A percentile compares a stretch with the other conserved stretches of the same genome.
These are phyloP conservation scores for Boletellus ananiceps DNA, from an alignment of 768 basidiomycete species.

Conservation along the genomic window DNA sequence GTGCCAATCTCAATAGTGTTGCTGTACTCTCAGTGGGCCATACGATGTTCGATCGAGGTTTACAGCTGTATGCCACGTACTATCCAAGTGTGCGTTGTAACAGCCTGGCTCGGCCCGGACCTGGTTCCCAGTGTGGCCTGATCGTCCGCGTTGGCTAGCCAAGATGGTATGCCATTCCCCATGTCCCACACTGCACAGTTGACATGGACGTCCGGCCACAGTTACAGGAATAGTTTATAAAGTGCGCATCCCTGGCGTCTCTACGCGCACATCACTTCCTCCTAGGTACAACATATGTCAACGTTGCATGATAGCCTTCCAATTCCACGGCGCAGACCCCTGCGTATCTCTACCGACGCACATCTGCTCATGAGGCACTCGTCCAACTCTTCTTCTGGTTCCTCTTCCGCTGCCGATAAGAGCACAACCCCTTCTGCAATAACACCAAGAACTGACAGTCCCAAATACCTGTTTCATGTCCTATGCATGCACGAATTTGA, in stretches of 20 bases:
- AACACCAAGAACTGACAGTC: slow-evolving; percentile 29
- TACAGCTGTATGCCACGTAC: no score
- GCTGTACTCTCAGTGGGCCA: not conserved
- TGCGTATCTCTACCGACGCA: slow-evolving; percentile 32
- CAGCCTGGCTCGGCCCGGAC: no score
- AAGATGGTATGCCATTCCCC: no score
- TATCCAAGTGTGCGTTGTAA: no score
- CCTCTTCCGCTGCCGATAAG: slow-evolving; percentile 12
- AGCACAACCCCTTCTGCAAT: slow-evolving; percentile 13
- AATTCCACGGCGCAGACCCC: slow-evolving; percentile 13
- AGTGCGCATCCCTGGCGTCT: not conserved
- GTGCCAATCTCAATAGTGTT: not conserved
- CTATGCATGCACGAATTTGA: slow-evolving; percentile 67
- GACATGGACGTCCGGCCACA: no score
- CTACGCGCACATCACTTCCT: not conserved
- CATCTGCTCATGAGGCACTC: slow-evolving; percentile 33
- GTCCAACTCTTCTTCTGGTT: slow-evolving; percentile 27
- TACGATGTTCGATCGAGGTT: no score
- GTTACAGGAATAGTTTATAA: not conserved
- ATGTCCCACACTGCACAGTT: no score
- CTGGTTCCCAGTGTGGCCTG: no score
- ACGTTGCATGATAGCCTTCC: not conserved
- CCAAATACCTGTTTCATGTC: slow-evolving; percentile 36
- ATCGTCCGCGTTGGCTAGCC: no score
- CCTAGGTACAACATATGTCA: slow-evolving; percentile 8